Evolutionary conservation across 768 basidiomycete genomes (phyloP).

Genomic region (Cystobasidium ongulense): DNA sequence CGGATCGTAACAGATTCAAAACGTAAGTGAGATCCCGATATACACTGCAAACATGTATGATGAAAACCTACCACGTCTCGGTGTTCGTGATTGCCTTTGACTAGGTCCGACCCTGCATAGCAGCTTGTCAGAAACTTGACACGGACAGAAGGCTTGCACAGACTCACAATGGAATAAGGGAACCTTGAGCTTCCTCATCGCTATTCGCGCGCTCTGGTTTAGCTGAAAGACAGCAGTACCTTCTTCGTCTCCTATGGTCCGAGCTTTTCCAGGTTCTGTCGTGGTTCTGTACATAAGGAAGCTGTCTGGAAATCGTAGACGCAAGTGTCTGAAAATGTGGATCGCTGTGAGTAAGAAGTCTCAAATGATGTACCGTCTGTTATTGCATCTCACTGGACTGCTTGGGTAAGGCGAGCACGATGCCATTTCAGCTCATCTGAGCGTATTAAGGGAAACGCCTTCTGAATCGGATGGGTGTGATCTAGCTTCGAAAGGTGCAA

Average conservation of each 20-base stretch:
- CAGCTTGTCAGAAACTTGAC: background rate
- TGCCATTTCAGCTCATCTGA: background rate
- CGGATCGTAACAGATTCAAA: background rate
- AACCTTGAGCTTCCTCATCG: conserved; percentile 2
- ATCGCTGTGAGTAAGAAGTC: too few species aligned
- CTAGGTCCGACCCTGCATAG: background rate
- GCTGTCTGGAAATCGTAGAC: background rate
- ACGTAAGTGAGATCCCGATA: background rate
- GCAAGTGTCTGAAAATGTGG: background rate
- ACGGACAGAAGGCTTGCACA: background rate
- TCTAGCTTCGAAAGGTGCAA: background rate
- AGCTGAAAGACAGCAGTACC: background rate
- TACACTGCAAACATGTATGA: background rate
- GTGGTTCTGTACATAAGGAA: conserved; percentile 1
- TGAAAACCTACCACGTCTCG: background rate
- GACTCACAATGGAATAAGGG: conserved; percentile 7
- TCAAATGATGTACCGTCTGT: background rate
- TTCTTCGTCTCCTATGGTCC: background rate
- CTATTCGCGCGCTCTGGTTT: conserved; percentile 1
- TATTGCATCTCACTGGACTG: background rate
- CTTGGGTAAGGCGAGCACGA: background rate
- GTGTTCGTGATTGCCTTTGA: conserved; percentile 2
- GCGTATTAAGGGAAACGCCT: background rate
- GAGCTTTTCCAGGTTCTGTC: background rate
- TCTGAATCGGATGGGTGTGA: background rate